A percentile compares a stretch with the other conserved stretches of the same genome.
These are phyloP conservation scores for Jatropha multifida DNA, from an alignment of 441 rosid genomes.

Conservation along the genomic window DNA sequence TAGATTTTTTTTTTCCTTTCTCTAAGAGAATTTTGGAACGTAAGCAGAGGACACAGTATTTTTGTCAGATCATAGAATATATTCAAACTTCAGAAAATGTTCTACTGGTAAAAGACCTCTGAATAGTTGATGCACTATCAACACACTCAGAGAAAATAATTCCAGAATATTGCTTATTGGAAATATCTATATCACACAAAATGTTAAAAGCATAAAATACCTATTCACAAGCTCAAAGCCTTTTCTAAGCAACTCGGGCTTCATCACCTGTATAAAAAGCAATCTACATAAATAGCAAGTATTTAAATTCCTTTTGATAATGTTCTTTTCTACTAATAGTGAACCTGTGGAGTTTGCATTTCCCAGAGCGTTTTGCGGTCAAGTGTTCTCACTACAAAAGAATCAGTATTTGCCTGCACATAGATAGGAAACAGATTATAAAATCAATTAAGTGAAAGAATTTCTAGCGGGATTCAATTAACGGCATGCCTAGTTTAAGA, in stretches of 20 bases:
- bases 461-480: background rate
- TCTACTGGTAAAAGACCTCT: background rate
- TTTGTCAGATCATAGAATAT: background rate
- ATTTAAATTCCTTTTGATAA: background rate
- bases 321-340: conserved; percentile 10
- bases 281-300: background rate
- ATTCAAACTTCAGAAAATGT: background rate
- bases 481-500: background rate
- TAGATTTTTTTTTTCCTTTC: too few relatives aligned
- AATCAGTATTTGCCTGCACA: conserved; percentile 65
- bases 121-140: background rate
- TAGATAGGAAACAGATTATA: background rate
- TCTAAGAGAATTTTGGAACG: background rate
- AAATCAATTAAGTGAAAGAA: background rate
- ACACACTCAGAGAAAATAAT: background rate
- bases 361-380: conserved; percentile 95
- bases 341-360: conserved; percentile 98
- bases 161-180: background rate
- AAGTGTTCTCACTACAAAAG: conserved; percentile 79
- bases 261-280: conserved; percentile 58
- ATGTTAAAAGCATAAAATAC: conserved; percentile 33
- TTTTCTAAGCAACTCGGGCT: conserved; percentile 67
- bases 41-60: background rate
- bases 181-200: background rate
- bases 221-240: conserved; percentile 91